Evolutionary conservation across 1,139 yeast genomes (phyloP).

Genomic region (Candida sp.): DNA sequence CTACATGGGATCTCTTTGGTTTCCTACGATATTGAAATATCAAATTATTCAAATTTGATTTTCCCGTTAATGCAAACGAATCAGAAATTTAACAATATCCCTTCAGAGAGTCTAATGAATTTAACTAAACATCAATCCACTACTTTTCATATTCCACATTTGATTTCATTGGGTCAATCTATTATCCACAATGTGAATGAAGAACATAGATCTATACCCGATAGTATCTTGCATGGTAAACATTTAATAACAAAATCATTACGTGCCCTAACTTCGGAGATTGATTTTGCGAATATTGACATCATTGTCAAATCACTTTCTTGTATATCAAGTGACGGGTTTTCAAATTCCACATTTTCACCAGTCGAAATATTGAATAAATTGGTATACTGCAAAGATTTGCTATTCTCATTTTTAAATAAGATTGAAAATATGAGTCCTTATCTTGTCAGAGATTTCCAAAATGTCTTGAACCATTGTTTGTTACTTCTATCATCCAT

Average conservation of each 20-base stretch:
- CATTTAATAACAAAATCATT: conserved; percentile 4
- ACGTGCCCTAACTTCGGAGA: conserved; percentile 7
- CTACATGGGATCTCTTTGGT: not conserved
- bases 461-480: conserved; percentile 17
- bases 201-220: not conserved
- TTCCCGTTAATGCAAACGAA: not conserved
- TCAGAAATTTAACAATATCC: not conserved
- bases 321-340: conserved; percentile 8
- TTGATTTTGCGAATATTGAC: conserved; percentile 9
- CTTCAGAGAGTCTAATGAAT: not conserved
- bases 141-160: not conserved
- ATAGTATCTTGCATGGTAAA: conserved; percentile 4
- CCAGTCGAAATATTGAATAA: conserved; percentile 10
- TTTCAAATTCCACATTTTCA: not conserved
- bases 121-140: not conserved
- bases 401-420: conserved; percentile 16
- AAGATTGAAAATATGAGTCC: conserved; percentile 12
- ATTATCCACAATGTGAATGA: not conserved
- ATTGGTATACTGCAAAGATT: conserved; percentile 16
- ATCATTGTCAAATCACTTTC: conserved; percentile 14
- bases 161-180: not conserved
- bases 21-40: not conserved
- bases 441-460: conserved; percentile 17
- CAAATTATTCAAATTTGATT: not conserved
- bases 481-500: conserved; percentile 23